Percentiles rank a stretch among this genome's conserved stretches.
These are phyloP conservation scores for Brachypodium distachyon DNA, from an alignment of 202 grass and related monocot genomes.

Conservation along the genomic window DNA sequence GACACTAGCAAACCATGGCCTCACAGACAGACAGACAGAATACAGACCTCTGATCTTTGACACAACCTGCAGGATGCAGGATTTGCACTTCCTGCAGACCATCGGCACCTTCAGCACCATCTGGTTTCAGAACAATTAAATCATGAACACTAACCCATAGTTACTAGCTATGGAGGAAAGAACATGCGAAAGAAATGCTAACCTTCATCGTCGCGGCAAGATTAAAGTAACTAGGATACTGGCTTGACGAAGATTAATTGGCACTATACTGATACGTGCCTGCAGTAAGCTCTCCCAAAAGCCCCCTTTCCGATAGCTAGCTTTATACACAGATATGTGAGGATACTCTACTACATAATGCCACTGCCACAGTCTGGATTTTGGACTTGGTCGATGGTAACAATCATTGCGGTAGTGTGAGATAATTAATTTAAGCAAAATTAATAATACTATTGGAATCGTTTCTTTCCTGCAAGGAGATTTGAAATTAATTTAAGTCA, in stretches of 20 bases:
- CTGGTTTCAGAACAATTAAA: conserved; percentile 11
- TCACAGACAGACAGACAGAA: neutral
- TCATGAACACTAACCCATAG: neutral
- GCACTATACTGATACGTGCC: neutral
- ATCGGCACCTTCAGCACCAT: conserved; percentile 62
- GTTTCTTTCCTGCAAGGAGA: neutral
- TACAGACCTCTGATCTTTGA: conserved; percentile 31
- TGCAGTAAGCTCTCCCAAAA: conserved; percentile 1
- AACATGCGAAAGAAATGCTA: neutral
- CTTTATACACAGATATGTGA: conserved; percentile 10
- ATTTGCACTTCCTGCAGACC: conserved; percentile 50
- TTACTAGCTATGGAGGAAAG: neutral
- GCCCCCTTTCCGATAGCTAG: neutral
- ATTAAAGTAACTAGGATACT: neutral
- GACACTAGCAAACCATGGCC: neutral
- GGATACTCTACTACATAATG: neutral
- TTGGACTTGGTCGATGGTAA: neutral
- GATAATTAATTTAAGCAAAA: neutral
- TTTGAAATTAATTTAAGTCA: conserved; percentile 6
- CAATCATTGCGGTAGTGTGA: neutral
- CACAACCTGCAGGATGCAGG: conserved; percentile 34
- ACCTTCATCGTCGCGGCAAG: conserved; percentile 31
- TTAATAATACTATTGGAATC: no score
- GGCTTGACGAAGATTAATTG: neutral
- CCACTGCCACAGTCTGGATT: neutral